Base-by-base conservation (phyloP, 495 filamentous ascomycete species). In the Penicillium lividum region DNA sequence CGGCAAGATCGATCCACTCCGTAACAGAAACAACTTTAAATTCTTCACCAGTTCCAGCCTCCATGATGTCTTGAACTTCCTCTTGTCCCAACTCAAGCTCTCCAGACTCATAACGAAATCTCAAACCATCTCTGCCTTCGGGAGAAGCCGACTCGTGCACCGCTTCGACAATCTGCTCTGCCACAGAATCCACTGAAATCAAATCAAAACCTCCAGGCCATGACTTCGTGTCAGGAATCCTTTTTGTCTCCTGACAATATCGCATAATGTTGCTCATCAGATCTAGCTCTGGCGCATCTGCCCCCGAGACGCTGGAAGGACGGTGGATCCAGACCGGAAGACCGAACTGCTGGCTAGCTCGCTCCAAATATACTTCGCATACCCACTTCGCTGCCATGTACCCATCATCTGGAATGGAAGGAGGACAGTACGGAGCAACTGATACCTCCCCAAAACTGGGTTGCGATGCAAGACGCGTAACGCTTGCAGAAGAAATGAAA, bases 351-450 rank as follows among this genome's bases (percentile, higher is more conserved):
- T 31, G 5, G 33, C 45, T 36, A 11, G 64, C 62, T 3, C 67
- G 65, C 62, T 84, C 81, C 0, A 86, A 67, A 27, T 73, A 63
- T 7, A 51, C 54, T 65, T 87, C 84, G 53, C 78, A 76, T 1
- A 76, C 83, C 83, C 84, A 87, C 31, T 83, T 83, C 3, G 71
- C 65, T 0, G 80, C 71, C 0, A 63, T 61, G 54, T 84, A 86
- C 1, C 82, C 82, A 47, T 79, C 63, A 2, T 60, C 27, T 29
- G 68, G 54, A n/a, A 58, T 22, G 4, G 29, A 25, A 3, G 66
- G 61, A 28, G 63, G 67, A 4, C 40, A 51, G 51, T 51, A 66
- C 0, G 36, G 25, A 7, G 63, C 60, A 11, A 68, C 30, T 22
- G 66, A 68, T 0, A 3, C n/a, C 16, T 68, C 66, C 13, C 62